Base-by-base conservation (phyloP, 2,329 filamentous ascomycete genomes). In the Aspergillus flavus region DNA sequence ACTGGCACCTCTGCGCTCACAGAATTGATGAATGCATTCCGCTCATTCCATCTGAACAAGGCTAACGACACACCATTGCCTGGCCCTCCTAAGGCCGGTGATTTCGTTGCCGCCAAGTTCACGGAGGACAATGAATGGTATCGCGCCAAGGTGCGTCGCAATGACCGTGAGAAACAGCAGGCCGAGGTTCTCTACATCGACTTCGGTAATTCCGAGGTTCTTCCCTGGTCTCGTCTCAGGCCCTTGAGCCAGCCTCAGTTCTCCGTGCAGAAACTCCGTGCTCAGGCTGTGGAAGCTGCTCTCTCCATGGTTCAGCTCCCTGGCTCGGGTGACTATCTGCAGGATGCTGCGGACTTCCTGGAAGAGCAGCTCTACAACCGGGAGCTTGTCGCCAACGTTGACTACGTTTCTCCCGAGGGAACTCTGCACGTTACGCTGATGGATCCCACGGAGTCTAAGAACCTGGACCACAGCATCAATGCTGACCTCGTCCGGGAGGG, bases 171-270 rank as follows among this genome's bases (percentile, higher is more conserved):
- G 10, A 90, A 89, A 73, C 93, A 95, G 85, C 88, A 91, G 71
- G 90, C 93, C 28, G 95, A 99, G 79, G 90, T 99, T 30, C 82
- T 96, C 53, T 99, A 97, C 80, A 88, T 99, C 66, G 95, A 99
- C 82, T 99, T 96, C 79, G 95, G 95, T 72, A 99, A 99, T 85
- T 90, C 87, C 61, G 95, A 99, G 80, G 90, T 89, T 74, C 84
- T 96, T 62, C 87, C 94, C 0, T 99, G 94, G 93, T 86, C 88
- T 28, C 86, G 87, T 69, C 87, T 99, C 50, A 91, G 95, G 32
- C 85, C 93, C n/a, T 86, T 99, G 56, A 86, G 89, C 57, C 88
- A 92, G 74, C 79, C 87, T 19, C 90, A 94, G 72, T 99, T 98
- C 83, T 87, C 87, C 48, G 82, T 87, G 5, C 87, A 93, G 77